Percentiles rank a stretch among this genome's conserved stretches.
These are phyloP conservation scores for Malassezia arunalokei DNA, from an alignment of 1,284 basidiomycete species.

Conservation along the genomic window DNA sequence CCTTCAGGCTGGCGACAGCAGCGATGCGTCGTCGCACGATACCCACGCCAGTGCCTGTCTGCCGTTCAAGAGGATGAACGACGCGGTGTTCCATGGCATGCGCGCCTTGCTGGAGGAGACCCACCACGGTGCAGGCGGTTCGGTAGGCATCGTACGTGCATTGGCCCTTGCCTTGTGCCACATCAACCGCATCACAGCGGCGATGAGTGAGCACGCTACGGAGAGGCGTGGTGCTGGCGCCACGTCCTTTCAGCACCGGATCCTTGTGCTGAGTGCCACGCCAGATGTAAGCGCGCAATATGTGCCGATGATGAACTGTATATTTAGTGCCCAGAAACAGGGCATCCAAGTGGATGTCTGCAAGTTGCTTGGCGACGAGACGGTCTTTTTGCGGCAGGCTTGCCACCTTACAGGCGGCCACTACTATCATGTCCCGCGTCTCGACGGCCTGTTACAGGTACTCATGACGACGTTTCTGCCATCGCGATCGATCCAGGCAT, in stretches of 20 bases:
- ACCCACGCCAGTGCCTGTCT: conserved; percentile 6
- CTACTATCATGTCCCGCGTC: conserved; percentile 70
- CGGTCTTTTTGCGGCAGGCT: conserved; percentile 94
- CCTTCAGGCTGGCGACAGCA: conserved; percentile 9
- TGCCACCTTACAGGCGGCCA: conserved; percentile 86
- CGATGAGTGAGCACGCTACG: not conserved
- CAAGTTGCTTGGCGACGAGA: conserved; percentile 76
- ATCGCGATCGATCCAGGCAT: conserved; percentile 55
- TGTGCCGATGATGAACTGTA: conserved; percentile 97
- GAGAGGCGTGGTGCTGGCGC: not conserved
- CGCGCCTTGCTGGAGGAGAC: conserved; percentile 3
- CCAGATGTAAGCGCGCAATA: conserved; percentile 75
- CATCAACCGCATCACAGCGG: conserved; percentile 7
- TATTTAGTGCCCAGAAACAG: conserved; percentile 94
- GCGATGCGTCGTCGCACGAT: not conserved
- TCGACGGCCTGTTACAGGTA: conserved; percentile 50
- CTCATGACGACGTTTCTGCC: conserved; percentile 31
- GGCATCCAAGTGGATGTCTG: conserved; percentile 92
- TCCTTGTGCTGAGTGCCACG: conserved; percentile 82
- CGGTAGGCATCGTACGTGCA: conserved; percentile 11
- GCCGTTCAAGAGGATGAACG: conserved; percentile 30
- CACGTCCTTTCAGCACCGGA: conserved; percentile 49
- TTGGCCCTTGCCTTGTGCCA: conserved; percentile 14
- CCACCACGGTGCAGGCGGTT: not conserved
- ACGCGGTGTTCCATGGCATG: conserved; percentile 28